Base-by-base conservation (phyloP, 1,284 basidiomycete species). In the Ganoderma resinaceum region DNA sequence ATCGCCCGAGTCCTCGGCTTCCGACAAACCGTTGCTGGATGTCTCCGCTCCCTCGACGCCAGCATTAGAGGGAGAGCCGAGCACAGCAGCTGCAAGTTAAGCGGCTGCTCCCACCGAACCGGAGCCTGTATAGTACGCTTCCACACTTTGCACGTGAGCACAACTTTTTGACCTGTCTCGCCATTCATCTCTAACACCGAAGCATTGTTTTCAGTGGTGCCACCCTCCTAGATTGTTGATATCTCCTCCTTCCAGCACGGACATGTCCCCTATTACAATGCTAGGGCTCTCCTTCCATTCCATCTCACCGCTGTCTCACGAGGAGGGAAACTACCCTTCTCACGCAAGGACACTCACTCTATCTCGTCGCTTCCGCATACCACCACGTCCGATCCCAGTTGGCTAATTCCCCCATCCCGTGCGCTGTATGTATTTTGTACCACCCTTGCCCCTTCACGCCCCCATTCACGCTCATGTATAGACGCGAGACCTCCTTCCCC, bases 1-100 rank as follows among this genome's bases (percentile, higher is more conserved):
- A 43, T 80, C 81, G 14, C 79, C 82, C 2, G 80, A 80, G 31
- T 81, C 80, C 11, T 74, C 75, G 29, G 70, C 80, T 23, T 79
- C 78, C 63, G 80, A 75, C 68, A 78, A 81, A 69, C 80, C 79
- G 23, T 77, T 80, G 60, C 76, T 82, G 66, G 70, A 74, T 52
- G 62, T 65, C 20, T 64, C 64, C 6, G 42, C 57, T 23, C 52
- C 63, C 12, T 52, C 74, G 31, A 65, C 69, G 26, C 37, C 67
- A 0, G 60, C 65, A 26, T 52, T 49, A 29, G 65, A 69, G 9
- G 69, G 63, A 3, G 70, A 69, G 40, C 40, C 73, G 18, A 59
- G 65, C 38, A 38, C 70, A 6, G 35, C 66, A 7, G 42, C 64
- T 57, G 62, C 43, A 40, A 65, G 40, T 35, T 71, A 61, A 65